Percentiles rank a stretch among this genome's conserved stretches.
Conservation (phyloP, 805 yeast species). For the Cyberlindnera sargentensis region DNA sequence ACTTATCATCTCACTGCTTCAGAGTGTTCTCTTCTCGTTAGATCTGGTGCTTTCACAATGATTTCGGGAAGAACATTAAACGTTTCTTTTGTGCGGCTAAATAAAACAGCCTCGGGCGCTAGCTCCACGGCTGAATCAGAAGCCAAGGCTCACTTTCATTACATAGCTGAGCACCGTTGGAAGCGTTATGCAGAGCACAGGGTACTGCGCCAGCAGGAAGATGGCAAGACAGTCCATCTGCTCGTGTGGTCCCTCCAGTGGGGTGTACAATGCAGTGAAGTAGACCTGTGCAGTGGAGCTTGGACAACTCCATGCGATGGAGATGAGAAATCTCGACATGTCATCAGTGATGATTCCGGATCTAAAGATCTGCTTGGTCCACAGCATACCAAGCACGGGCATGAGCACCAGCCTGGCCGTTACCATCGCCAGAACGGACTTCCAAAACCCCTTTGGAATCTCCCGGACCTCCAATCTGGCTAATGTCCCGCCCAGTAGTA, state of each 20-base stretch:
- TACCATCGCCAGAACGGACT: constrained; percentile 53
- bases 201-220: constrained; percentile 66
- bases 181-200: constrained; percentile 56
- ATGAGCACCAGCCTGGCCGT: constrained; percentile 53
- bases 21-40: too few species aligned
- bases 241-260: constrained; percentile 41
- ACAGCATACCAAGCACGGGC: constrained; percentile 73
- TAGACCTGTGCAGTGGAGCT: constrained; percentile 85
- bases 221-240: constrained; percentile 85
- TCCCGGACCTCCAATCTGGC: constrained; percentile 58
- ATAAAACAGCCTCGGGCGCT: neutral
- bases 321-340: constrained; percentile 65
- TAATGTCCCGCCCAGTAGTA: constrained; percentile 81
- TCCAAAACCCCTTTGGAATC: constrained; percentile 67
- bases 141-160: constrained; percentile 11
- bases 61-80: too few species aligned
- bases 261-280: constrained; percentile 82
- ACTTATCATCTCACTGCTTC: too few species aligned
- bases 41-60: too few species aligned
- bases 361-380: constrained; percentile 52
- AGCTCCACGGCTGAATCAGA: constrained; percentile 2
- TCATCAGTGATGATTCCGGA: constrained; percentile 57
- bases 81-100: too few species aligned
- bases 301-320: constrained; percentile 73
- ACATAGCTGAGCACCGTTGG: constrained; percentile 47